Evolutionary conservation across 805 yeast genomes (phyloP).

Genomic region (Zygoascus bituminiphila): DNA sequence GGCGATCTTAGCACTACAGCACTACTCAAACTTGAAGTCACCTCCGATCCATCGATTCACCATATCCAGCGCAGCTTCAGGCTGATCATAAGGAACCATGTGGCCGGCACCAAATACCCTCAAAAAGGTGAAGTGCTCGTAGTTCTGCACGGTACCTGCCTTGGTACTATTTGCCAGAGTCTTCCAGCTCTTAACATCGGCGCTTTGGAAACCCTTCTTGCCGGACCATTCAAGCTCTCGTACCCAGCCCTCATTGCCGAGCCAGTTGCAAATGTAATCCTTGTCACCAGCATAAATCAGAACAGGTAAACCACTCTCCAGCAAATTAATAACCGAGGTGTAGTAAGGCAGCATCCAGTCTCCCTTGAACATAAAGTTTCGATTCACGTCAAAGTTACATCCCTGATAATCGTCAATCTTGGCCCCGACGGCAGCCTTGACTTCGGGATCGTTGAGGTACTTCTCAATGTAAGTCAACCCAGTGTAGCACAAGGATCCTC

Average conservation of each 20-base stretch:
- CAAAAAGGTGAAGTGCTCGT: constrained; percentile 66
- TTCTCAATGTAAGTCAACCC: constrained; percentile 66
- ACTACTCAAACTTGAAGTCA: constrained; percentile 31
- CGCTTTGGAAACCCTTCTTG: constrained; percentile 43
- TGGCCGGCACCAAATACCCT: constrained; percentile 89
- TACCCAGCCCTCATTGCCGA: constrained; percentile 87
- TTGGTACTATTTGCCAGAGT: constrained; percentile 31
- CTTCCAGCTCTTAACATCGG: constrained; percentile 29
- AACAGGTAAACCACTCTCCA: constrained; percentile 71
- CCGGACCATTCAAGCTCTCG: constrained; percentile 56
- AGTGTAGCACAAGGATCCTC: constrained; percentile 65
- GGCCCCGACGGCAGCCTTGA: constrained; percentile 78
- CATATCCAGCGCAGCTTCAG: constrained; percentile 68
- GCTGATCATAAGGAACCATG: constrained; percentile 92
- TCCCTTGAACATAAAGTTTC: constrained; percentile 77
- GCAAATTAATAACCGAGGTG: constrained; percentile 53
- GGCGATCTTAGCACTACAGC: too few relatives aligned
- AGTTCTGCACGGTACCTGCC: constrained; percentile 71
- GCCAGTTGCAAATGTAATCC: constrained; percentile 95
- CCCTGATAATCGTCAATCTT: constrained; percentile 73
- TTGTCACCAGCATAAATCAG: constrained; percentile 92
- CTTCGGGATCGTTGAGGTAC: constrained; percentile 69
- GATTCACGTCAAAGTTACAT: constrained; percentile 76
- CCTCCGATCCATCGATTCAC: constrained; percentile 80
- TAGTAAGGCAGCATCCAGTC: constrained; percentile 93